These are phyloP conservation scores for Senecio squalidus DNA, from an alignment of 140 eudicot genomes.

Conservation along the genomic window DNA sequence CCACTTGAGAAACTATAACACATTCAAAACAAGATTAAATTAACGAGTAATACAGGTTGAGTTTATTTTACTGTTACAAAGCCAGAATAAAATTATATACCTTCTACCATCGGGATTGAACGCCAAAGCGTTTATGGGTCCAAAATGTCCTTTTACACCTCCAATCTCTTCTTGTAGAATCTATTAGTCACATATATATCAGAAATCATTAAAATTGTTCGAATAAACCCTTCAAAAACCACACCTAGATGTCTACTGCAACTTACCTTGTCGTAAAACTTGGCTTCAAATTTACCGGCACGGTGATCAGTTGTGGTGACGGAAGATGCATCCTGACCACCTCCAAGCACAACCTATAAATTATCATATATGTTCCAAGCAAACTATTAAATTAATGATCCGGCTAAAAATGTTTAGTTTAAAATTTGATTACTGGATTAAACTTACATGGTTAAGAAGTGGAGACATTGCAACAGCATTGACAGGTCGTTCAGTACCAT, in stretches of 20 bases:
- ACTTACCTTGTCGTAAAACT: constrained; percentile 80
- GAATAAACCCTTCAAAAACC: neutral
- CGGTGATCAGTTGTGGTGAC: constrained; percentile 97
- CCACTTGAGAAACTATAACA: constrained; percentile 72
- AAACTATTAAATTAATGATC: too few relatives aligned
- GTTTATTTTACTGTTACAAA: too few relatives aligned
- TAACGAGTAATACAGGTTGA: too few relatives aligned
- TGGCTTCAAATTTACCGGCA: constrained; percentile 97
- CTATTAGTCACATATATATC: constrained; percentile 26
- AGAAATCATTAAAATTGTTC: neutral
- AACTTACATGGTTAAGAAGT: constrained; percentile 79
- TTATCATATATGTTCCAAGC: neutral
- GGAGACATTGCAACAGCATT: constrained; percentile 97
- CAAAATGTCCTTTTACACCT: constrained; percentile 93
- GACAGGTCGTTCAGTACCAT: constrained; percentile 81
- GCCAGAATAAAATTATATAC: too few relatives aligned
- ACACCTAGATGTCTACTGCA: neutral
- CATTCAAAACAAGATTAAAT: neutral
- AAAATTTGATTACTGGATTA: neutral
- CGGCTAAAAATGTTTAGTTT: too few relatives aligned
- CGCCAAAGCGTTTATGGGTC: constrained; percentile 96
- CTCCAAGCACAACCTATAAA: constrained; percentile 88
- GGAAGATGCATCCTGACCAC: constrained; percentile 93
- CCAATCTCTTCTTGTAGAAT: constrained; percentile 84
- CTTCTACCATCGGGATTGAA: constrained; percentile 97